Percentiles rank a stretch among this genome's conserved stretches.
These are phyloP conservation scores for Fusarium verticillioides DNA, from an alignment of 2,329 filamentous ascomycete genomes.

Conservation along the genomic window DNA sequence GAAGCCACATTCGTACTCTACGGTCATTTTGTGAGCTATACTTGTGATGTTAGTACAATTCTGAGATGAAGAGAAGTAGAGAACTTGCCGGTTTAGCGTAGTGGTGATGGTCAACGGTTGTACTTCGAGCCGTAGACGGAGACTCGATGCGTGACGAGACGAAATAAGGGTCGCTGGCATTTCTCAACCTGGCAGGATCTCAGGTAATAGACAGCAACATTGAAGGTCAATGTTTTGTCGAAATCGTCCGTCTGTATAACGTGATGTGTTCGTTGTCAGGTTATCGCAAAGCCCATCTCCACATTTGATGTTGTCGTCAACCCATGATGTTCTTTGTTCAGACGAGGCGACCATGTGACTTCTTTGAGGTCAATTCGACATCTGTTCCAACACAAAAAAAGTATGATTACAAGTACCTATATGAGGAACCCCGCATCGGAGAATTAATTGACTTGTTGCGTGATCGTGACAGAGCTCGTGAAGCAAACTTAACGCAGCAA, in stretches of 20 bases:
- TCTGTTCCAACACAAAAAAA: rapidly evolving
- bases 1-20: not conserved
- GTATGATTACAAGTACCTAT: rapidly evolving
- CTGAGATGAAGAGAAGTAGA: too few relatives aligned
- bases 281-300: not conserved
- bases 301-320: not conserved
- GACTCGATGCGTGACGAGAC: not conserved
- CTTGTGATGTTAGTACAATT: not conserved
- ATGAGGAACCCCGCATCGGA: not conserved
- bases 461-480: not conserved
- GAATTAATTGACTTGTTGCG: not conserved
- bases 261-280: not conserved
- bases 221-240: not conserved
- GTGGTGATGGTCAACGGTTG: rapidly evolving
- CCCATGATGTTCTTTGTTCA: not conserved
- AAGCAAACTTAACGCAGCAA: not conserved
- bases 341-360: not conserved
- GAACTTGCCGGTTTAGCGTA: too few relatives aligned
- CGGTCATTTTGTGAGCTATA: rapidly evolving
- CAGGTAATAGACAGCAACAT: rapidly evolving
- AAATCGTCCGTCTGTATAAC: not conserved
- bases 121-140: not conserved
- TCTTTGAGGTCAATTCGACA: not conserved
- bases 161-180: not conserved
- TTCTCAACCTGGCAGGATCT: not conserved